Base-by-base conservation (phyloP, 495 filamentous ascomycete species). In the Astrothelium macrocarpum region DNA sequence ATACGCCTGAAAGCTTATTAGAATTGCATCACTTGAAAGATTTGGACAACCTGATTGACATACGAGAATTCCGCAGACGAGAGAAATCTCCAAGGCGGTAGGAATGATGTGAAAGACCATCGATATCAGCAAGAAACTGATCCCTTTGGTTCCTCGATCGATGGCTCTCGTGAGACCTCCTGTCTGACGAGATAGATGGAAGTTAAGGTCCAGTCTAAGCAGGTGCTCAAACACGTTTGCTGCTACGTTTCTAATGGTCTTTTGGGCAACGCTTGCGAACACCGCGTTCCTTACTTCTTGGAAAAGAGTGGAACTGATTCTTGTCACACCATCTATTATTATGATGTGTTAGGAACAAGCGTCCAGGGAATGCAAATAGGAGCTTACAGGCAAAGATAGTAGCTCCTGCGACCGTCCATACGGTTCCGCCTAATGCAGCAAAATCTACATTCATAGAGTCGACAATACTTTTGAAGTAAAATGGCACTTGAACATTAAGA, bases 71-170 rank as follows among this genome's bases (percentile, higher is more conserved):
- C 95, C 91, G 71, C 94, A 98, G 1, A 98, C 94, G 78, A 98
- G 88, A 53, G 84, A 84, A 59, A 98, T 97, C 74, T 98, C 94
- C 59, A 98, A 74, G 0, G 91, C 90, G 0, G 94, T 97, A 0
- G 94, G 94, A 18, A 97, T 81, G 46, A 98, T 89, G 71, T 97
- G 95, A 71, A 98, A 97, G 39, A 98, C 91, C 94, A 98, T 97
- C 43, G 92, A 96, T 10, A 90, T 95, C 62, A 97, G 80, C 63
- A 97, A 74, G 71, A 97, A 98, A 75, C 91, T 96, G 71, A 98
- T 98, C 31, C 94, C 94, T 75, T 97, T 97, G 1, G 94, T 97
- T 66, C 94, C 94, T 64, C 94, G 85, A 71, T 98, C 94, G 67
- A 98, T 96, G 43, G 95, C 95, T 67, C 95, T 82, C 16, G 91